Evolutionary conservation across 2,329 filamentous ascomycete species (phyloP), one percentile per base, ranked within the genome.

Genomic region (Biscogniauxia mediterranea): DNA sequence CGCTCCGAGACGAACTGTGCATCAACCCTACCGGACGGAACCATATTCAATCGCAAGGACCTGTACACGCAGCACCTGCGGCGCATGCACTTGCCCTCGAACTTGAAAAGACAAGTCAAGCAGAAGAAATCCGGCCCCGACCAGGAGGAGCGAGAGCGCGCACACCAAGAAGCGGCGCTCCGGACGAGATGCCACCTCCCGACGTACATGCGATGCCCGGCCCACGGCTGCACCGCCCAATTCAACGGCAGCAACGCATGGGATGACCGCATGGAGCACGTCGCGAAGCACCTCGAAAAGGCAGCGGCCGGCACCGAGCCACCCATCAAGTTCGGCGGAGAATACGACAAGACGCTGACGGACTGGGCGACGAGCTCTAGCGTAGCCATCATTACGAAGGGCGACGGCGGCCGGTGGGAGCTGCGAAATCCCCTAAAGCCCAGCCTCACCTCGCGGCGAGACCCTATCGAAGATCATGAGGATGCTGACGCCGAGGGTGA

Each of bases 51-150:
- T 76, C 89, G 93, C 70, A 96, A 96, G 73, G 93, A 97, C 70
- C 85, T 97, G 9, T 97, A 93, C 78, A 92, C 89, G 0, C 92
- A 96, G 70, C 94, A 97, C 71, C 82, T 94, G 1, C 85, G 91
- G 5, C 89, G 94, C 54, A 96, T 96, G 91, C 93, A 97, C 72
- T 80, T 84, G 0, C 83, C 85, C 0, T 74, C 81, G 58, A 64
- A 75, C 1, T 68, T 78, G 53, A 77, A 76, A 61, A 77, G 75
- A 57, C 72, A 75, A 59, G 69, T 74, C 25, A 76, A 76, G 61
- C 71, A 71, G 61, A 80, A 75, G 69, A 75, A 69, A 64, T 64
- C 67, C 0, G 61, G 64, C 3, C 66, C 70, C 0, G 76, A 78
- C 15, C 81, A 78, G 76, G 85, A 90, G 55, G 78, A 79, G 5